A percentile compares a stretch with the other conserved stretches of the same genome.
Conservation (phyloP, 1,139 yeast species). For the Geotrichum restrictum region DNA sequence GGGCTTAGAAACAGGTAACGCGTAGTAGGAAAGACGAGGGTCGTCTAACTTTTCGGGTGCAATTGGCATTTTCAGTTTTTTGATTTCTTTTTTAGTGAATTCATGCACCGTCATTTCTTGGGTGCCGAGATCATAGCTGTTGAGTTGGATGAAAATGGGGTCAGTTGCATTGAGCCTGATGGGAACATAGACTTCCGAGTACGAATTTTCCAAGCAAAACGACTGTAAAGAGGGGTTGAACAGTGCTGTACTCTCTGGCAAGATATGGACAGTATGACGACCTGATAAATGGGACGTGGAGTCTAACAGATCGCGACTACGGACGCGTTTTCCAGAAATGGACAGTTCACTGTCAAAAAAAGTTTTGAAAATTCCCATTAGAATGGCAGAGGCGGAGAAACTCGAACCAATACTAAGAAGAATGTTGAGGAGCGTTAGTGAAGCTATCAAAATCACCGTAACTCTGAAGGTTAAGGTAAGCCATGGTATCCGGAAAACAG, state of each 20-base stretch:
- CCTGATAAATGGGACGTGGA: constrained; percentile 78
- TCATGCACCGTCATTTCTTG: constrained; percentile 49
- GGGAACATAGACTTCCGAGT: constrained; percentile 51
- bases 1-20: constrained; percentile 59
- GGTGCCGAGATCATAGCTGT: constrained; percentile 56
- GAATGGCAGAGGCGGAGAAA: constrained; percentile 50
- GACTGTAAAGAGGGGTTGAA: constrained; percentile 71
- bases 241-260: constrained; percentile 87
- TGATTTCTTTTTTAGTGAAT: constrained; percentile 55
- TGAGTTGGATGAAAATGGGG: constrained; percentile 63
- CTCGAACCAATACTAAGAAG: constrained; percentile 38
- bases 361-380: constrained; percentile 47
- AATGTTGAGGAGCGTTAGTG: constrained; percentile 40
- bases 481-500: constrained; percentile 71
- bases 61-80: constrained; percentile 35
- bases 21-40: constrained; percentile 45
- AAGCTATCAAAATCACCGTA: constrained; percentile 39
- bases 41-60: constrained; percentile 38
- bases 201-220: constrained; percentile 54
- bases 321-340: constrained; percentile 53
- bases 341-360: constrained; percentile 60
- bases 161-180: constrained; percentile 79
- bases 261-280: constrained; percentile 73
- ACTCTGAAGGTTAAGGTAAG: constrained; percentile 49
- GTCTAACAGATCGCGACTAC: constrained; percentile 47